Evolutionary conservation across 208 protist genomes (phyloP).

Genomic region (Wallacemonas sp.): DNA sequence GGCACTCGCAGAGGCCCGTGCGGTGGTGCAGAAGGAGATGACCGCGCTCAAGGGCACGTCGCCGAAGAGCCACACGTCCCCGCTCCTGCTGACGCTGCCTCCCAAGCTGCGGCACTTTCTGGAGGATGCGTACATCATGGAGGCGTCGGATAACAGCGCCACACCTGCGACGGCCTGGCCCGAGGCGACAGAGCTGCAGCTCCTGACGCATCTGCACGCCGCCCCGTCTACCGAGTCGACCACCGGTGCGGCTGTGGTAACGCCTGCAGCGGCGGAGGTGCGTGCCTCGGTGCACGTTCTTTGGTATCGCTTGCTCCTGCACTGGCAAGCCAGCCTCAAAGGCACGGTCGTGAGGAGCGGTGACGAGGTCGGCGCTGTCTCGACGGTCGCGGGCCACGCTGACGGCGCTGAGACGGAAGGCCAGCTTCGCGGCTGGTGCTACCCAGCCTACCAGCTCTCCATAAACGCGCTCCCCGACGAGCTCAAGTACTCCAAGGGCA

Average conservation of each 20-base stretch:
- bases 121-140: conserved; percentile 10
- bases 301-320: conserved; percentile 44
- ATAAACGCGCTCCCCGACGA: conserved; percentile 40
- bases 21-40: background rate
- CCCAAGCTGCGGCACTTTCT: background rate
- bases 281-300: conserved; percentile 30
- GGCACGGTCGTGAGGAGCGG: conserved; percentile 5
- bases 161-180: background rate
- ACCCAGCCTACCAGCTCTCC: conserved; percentile 50
- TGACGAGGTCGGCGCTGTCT: background rate
- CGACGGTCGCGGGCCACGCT: conserved; percentile 4
- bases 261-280: conserved; percentile 9
- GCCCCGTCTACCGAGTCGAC: background rate
- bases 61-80: background rate
- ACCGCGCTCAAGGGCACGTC: background rate
- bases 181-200: background rate
- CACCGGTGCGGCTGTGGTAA: background rate
- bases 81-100: background rate
- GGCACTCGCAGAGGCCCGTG: background rate
- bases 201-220: background rate
- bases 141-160: background rate
- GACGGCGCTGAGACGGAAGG: background rate
- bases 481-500: conserved; percentile 30
- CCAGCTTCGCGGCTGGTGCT: conserved; percentile 38
- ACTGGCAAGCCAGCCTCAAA: conserved; percentile 35